These are phyloP conservation scores for Karstenula rhodostoma DNA, from an alignment of 2,329 filamentous ascomycete genomes.

Conservation along the genomic window DNA sequence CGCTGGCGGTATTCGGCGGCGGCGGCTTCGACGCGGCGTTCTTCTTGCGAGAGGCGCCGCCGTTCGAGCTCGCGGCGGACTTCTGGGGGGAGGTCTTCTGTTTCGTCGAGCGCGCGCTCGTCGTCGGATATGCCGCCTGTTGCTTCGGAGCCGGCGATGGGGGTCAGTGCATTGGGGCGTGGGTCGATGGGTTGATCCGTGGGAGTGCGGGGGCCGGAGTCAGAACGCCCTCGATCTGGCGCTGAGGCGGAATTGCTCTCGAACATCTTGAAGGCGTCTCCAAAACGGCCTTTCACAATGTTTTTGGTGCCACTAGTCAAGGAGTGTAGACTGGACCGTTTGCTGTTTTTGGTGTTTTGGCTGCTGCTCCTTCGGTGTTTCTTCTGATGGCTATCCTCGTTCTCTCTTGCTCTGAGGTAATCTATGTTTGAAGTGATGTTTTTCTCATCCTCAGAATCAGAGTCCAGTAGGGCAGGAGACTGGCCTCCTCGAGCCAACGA, in stretches of 20 bases:
- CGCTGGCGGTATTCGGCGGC: slow-evolving; percentile 86
- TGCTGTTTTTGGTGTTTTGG: slow-evolving; percentile 66
- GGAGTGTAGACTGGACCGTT: slow-evolving; percentile 75
- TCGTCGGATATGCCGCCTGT: slow-evolving; percentile 74
- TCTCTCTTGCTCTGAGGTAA: slow-evolving; percentile 79
- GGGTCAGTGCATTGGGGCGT: slow-evolving; percentile 56
- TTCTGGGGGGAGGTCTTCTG: slow-evolving; percentile 81
- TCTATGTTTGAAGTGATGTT: slow-evolving; percentile 83
- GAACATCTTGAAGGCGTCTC: slow-evolving; percentile 92
- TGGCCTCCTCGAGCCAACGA: slow-evolving; percentile 39
- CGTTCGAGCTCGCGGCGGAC: slow-evolving; percentile 90
- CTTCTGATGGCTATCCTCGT: slow-evolving; percentile 62
- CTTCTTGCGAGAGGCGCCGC: slow-evolving; percentile 81
- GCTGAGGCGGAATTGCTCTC: slow-evolving; percentile 63
- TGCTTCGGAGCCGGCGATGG: slow-evolving; percentile 79
- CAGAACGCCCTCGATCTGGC: slow-evolving; percentile 36
- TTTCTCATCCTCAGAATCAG: slow-evolving; percentile 62
- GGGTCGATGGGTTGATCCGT: slow-evolving; percentile 34
- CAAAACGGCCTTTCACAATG: slow-evolving; percentile 86
- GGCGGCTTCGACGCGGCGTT: slow-evolving; percentile 85
- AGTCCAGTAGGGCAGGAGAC: slow-evolving; percentile 43
- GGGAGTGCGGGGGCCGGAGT: slow-evolving; percentile 35
- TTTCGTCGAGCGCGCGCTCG: slow-evolving; percentile 68
- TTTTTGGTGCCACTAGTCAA: slow-evolving; percentile 79
- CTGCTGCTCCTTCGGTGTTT: slow-evolving; percentile 64